Evolutionary conservation across 2,329 filamentous ascomycete species (phyloP).

Genomic region (Trichoderma oligosporum): DNA sequence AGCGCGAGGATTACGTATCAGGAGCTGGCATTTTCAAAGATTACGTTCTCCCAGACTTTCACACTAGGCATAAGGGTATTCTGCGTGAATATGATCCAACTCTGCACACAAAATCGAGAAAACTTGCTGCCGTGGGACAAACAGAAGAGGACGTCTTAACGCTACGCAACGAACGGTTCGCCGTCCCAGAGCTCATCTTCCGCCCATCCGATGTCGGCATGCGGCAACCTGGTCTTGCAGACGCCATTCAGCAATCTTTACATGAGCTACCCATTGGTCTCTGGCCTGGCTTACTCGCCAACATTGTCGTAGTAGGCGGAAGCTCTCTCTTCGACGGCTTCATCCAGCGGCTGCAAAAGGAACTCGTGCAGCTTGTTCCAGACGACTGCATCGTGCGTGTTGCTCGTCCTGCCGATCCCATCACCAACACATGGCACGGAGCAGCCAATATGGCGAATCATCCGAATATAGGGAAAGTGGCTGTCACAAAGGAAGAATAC

Average conservation of each 20-base stretch:
- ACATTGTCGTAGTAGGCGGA: conserved; percentile 84
- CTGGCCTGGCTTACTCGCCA: conserved; percentile 79
- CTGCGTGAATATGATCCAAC: conserved; percentile 73
- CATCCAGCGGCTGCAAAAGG: conserved; percentile 70
- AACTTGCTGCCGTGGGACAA: conserved; percentile 42
- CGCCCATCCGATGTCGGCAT: conserved; percentile 81
- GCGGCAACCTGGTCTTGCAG: conserved; percentile 74
- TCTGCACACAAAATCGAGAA: conserved; percentile 50
- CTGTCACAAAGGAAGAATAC: conserved; percentile 87
- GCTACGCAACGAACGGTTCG: conserved; percentile 86
- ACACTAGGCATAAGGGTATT: conserved; percentile 58
- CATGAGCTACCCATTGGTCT: conserved; percentile 72
- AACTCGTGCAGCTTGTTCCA: conserved; percentile 67
- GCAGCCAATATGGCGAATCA: conserved; percentile 74
- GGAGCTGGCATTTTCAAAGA: conserved; percentile 71
- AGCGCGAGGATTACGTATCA: conserved; percentile 45
- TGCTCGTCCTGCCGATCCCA: conserved; percentile 64
- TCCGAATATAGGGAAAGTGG: conserved; percentile 60
- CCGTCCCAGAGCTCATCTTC: conserved; percentile 86
- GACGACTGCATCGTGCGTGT: conserved; percentile 76
- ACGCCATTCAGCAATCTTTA: conserved; percentile 77
- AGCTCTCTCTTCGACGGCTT: conserved; percentile 79
- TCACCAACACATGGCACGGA: conserved; percentile 80
- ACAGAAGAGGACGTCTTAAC: conserved; percentile 73
- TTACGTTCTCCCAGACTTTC: conserved; percentile 84